Evolutionary conservation across 2,329 filamentous ascomycete species (phyloP), one percentile per base, ranked within the genome.

Genomic region (Penicillium hordei): DNA sequence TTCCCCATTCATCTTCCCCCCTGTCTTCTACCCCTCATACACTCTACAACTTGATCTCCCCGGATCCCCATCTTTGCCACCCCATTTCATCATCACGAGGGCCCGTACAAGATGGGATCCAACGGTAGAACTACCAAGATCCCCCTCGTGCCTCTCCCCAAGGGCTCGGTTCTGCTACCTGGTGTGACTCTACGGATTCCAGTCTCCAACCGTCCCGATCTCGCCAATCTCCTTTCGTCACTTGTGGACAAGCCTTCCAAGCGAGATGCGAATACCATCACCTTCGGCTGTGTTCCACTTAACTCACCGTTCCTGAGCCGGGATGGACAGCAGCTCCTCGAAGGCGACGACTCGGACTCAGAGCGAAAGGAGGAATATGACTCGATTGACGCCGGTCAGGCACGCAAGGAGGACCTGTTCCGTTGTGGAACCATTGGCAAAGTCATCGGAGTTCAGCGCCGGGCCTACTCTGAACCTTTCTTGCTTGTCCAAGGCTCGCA

Each of bases 271-370:
- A 83, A 82, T 61, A 82, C 86, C 65, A 86, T 96, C 65, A 87
- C 90, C 9, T 87, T 97, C 64, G 91, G 89, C 52, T 97, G 93
- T 74, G 87, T 97, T 54, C 94, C 94, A 21, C 81, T 97, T 59
- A 88, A 82, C 62, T 94, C 91, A 49, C 87, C 88, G 4, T 83
- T 88, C 25, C 81, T 96, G 27, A 87, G 86, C 57, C 82, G 83
- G 29, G 86, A 91, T 69, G 92, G 92, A 44, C 88, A 93, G 74
- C 83, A 86, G 57, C 81, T 96, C 63, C 83, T 95, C 55, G 85
- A 89, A 53, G 82, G 87, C 69, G 84, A 82, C 39, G 83, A 83
- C 25, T 77, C 80, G 40, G 80, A 81, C 61, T 73, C 73, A 50
- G 68, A 65, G 42, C 79, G 82, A 63, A 74, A 75, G 43, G 64